These are phyloP conservation scores for Camellia granthamiana DNA, from an alignment of 148 eudicot genomes.

Conservation along the genomic window DNA sequence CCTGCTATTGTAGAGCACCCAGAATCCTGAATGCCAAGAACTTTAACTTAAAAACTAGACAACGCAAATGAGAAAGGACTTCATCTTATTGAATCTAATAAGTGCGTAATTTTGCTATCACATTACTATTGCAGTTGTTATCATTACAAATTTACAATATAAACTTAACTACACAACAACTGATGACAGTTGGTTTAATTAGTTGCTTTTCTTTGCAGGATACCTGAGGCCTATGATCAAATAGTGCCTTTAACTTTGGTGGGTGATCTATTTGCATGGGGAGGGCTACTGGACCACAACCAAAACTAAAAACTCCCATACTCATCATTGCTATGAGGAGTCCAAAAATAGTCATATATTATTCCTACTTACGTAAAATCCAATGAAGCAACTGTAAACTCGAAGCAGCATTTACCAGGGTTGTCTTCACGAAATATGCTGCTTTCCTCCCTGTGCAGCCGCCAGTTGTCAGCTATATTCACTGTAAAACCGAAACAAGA, in stretches of 20 bases:
- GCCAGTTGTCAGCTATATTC: constrained; percentile 27
- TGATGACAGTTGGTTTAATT: background rate
- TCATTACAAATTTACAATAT: background rate
- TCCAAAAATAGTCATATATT: background rate
- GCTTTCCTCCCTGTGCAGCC: constrained; percentile 34
- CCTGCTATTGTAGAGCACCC: background rate
- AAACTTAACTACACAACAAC: background rate
- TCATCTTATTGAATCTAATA: too few relatives aligned
- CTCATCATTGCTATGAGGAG: constrained; percentile 1
- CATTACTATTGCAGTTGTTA: background rate
- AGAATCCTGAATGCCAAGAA: background rate
- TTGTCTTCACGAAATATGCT: constrained; percentile 32
- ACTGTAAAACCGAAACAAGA: constrained; percentile 20
- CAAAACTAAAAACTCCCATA: background rate
- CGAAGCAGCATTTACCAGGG: constrained; percentile 26
- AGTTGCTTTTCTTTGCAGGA: background rate
- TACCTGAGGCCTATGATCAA: background rate
- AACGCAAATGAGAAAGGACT: background rate
- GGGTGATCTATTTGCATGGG: background rate
- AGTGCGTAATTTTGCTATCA: background rate
- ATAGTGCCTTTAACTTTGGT: background rate
- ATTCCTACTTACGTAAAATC: background rate
- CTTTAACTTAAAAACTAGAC: background rate
- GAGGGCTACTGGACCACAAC: background rate
- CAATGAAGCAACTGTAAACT: background rate